Evolutionary conservation across 176 grass and related monocot genomes (phyloP).

Genomic region (Poa pratensis): DNA sequence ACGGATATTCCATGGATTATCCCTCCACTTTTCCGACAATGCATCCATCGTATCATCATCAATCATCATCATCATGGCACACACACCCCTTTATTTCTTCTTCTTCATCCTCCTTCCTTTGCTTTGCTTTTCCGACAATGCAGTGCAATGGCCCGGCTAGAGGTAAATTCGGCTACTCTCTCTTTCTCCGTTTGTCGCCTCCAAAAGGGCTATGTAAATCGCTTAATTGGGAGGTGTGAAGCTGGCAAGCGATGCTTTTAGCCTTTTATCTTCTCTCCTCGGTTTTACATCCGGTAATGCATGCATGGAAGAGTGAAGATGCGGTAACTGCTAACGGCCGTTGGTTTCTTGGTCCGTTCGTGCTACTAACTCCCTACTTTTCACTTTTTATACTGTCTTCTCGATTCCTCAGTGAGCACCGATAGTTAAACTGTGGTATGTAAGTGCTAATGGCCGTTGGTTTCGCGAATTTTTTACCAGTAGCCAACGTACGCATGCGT

Average conservation of each 20-base stretch:
- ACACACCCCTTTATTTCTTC: neutral
- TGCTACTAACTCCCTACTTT: too few relatives aligned
- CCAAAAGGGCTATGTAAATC: too few relatives aligned
- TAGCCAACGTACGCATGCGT: too few relatives aligned
- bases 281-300: neutral
- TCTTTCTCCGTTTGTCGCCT: neutral
- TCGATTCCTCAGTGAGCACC: too few relatives aligned
- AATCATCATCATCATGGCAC: neutral
- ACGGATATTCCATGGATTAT: conserved; percentile 36
- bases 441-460: neutral
- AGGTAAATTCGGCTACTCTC: neutral
- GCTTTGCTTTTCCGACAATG: too few relatives aligned
- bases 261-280: too few relatives aligned
- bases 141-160: neutral
- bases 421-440: neutral
- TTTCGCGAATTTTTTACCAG: neutral
- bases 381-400: too few relatives aligned
- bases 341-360: neutral
- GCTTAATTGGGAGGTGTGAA: too few relatives aligned
- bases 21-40: conserved; percentile 23
- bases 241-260: neutral
- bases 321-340: neutral
- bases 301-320: neutral
- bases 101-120: neutral
- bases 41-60: neutral